A percentile compares a stretch with the other conserved stretches of the same genome.
Conservation (phyloP, 2,329 filamentous ascomycete genomes). For the Knufia petricola region DNA sequence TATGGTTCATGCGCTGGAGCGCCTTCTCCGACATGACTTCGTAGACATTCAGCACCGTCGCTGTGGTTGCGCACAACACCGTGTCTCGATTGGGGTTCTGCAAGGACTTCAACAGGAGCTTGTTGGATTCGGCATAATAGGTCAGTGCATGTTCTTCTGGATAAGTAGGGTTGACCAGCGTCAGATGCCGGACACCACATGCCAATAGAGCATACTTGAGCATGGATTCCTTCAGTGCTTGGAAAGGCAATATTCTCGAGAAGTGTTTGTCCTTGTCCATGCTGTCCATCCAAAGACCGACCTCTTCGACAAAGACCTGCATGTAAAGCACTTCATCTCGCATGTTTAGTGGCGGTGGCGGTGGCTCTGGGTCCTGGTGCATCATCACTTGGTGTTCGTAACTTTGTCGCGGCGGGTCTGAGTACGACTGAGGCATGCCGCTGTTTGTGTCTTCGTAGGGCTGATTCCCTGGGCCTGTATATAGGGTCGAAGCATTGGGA, state of each 20-base stretch:
- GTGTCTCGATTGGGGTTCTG: slow-evolving; percentile 80
- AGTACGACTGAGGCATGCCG: slow-evolving; percentile 24
- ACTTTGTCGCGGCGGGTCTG: slow-evolving; percentile 22
- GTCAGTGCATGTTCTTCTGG: slow-evolving; percentile 66
- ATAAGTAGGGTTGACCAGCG: slow-evolving; percentile 59
- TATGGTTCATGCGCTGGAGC: slow-evolving; percentile 77
- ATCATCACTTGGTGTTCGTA: slow-evolving; percentile 18
- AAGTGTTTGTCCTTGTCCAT: slow-evolving; percentile 83
- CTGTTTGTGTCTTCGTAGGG: slow-evolving; percentile 26
- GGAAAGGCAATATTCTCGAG: slow-evolving; percentile 70
- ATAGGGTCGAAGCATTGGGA: slow-evolving; percentile 34
- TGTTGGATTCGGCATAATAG: slow-evolving; percentile 80
- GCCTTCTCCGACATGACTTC: slow-evolving; percentile 82
- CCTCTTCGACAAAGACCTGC: slow-evolving; percentile 84
- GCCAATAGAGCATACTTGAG: slow-evolving; percentile 80
- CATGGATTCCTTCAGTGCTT: slow-evolving; percentile 75
- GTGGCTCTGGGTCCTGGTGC: slow-evolving; percentile 24
- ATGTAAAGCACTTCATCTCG: slow-evolving; percentile 78
- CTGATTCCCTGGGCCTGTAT: slow-evolving; percentile 30
- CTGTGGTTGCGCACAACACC: slow-evolving; percentile 74
- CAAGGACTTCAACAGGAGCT: slow-evolving; percentile 62
- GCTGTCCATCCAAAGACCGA: slow-evolving; percentile 89
- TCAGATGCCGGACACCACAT: slow-evolving; percentile 75
- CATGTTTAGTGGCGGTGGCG: slow-evolving; percentile 54
- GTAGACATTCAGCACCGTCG: slow-evolving; percentile 82